Evolutionary conservation across 176 grass and related monocot genomes (phyloP).

Genomic region (Oropetium thomaeum): DNA sequence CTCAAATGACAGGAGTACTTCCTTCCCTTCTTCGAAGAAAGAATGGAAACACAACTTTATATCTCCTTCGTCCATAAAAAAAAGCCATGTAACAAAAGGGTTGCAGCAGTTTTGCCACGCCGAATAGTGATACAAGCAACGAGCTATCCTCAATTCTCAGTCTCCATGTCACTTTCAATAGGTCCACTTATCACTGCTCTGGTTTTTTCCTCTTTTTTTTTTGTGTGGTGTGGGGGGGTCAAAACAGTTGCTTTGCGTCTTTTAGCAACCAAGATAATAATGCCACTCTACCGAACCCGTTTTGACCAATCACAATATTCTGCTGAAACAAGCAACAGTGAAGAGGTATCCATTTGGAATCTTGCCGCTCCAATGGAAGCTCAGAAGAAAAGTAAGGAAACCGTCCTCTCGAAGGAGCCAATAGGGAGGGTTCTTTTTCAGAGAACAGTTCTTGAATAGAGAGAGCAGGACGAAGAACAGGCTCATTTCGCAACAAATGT

Average conservation of each 20-base stretch:
- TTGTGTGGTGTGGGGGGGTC: no score
- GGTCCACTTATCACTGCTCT: conserved; percentile 35
- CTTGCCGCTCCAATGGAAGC: background rate
- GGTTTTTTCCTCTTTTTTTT: no score
- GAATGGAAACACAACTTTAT: conserved; percentile 13
- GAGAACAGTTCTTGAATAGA: background rate
- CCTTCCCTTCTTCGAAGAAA: background rate
- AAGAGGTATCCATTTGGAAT: background rate
- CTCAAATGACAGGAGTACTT: no score
- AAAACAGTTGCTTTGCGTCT: background rate
- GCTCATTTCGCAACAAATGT: background rate
- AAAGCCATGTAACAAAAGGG: background rate
- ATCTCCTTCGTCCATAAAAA: background rate
- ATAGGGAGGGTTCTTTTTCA: background rate
- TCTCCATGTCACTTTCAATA: background rate
- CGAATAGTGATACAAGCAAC: background rate
- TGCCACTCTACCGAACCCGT: background rate
- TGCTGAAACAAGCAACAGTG: background rate
- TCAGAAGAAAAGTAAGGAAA: background rate
- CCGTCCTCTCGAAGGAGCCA: background rate
- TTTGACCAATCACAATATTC: background rate
- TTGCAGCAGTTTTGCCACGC: conserved; percentile 1
- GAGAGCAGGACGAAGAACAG: background rate
- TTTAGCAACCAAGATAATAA: background rate
- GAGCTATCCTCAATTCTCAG: background rate